Base-by-base conservation (phyloP, 768 basidiomycete genomes). In the Kockovaella imperatae region DNA sequence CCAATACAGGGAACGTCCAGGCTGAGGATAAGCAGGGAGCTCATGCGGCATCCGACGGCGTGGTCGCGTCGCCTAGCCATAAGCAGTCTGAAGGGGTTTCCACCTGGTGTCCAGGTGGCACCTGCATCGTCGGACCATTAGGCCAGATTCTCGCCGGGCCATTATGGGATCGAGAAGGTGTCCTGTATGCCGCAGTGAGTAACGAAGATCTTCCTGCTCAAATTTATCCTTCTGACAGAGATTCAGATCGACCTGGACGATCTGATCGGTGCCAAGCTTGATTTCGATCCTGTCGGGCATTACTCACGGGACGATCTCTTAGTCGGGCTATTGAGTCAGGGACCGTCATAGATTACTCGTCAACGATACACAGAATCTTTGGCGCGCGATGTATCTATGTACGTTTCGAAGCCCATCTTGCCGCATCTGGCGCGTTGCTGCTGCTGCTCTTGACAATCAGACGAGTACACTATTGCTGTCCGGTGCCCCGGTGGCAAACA, bases 131-230 rank as follows among this genome's bases (percentile, higher is more conserved):
- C 26, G 50, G 53, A 30, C 59, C 59, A 3, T 38, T 61, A 18
- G 59, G 59, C n/a, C 42, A 61, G 36, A 32, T 61, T 5, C 36
- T 61, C 24, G 59, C 53, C 1, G 59, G 56, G 5, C 59, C 59
- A 14, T 26, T 61, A 26, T 61, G 59, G 59, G 53, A 61, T 36
- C 31, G 50, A 35, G 59, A 54, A 30, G 59, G 56, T n/a, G 54
- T 55, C 35, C n/a, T 61, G 5, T 52, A 40, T 34, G 56, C 56
- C 4, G 56, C 54, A 20, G 56, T 61, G 28, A 49, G 58, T 51
- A 3, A 29, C 20, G 10, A 28, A 28, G 7, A 23, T 8, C 15
- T 14, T 11, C 15, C 21, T 3, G 21, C 15, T 11, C 14, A 11
- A 3, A 42, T 14, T 2, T 11, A 14, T 15, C 21, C 2, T 23